Evolutionary conservation across 345 rosid species (phyloP).

Genomic region (Geranium rotundifolium): DNA sequence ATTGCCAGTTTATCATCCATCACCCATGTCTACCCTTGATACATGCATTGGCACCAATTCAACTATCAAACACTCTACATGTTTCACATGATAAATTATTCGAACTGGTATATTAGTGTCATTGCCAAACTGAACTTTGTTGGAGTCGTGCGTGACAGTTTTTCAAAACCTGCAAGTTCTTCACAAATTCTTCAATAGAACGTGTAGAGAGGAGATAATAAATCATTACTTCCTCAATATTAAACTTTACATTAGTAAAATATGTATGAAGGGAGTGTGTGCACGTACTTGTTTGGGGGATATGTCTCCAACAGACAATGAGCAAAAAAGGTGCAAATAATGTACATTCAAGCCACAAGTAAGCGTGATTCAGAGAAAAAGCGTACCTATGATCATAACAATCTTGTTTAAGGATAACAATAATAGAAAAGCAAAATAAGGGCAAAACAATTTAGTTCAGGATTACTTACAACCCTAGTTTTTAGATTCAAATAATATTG

Average conservation of each 20-base stretch:
- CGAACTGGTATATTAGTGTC: too few relatives aligned
- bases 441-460: not conserved
- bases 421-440: too few relatives aligned
- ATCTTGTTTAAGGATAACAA: slow-evolving; percentile 22
- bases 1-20: too few relatives aligned
- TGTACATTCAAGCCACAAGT: not conserved
- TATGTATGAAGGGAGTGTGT: not conserved
- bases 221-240: not conserved
- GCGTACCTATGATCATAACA: slow-evolving; percentile 43
- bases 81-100: too few relatives aligned
- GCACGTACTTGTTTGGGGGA: not conserved
- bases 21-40: too few relatives aligned
- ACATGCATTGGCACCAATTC: not conserved
- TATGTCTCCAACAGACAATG: too few relatives aligned
- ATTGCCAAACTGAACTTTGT: too few relatives aligned
- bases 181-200: not conserved
- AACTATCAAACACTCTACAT: not conserved
- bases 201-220: not conserved
- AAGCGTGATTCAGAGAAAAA: not conserved
- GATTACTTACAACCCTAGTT: not conserved
- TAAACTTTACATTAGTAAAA: not conserved
- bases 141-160: too few relatives aligned
- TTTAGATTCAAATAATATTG: not conserved
- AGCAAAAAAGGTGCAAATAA: too few relatives aligned
- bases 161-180: too few relatives aligned